Percentiles rank a stretch among this genome's conserved stretches.
phyloP scores from a whole-genome alignment of 2,329 filamentous ascomycete genomes.

The Scedosporium boydii region DNA sequence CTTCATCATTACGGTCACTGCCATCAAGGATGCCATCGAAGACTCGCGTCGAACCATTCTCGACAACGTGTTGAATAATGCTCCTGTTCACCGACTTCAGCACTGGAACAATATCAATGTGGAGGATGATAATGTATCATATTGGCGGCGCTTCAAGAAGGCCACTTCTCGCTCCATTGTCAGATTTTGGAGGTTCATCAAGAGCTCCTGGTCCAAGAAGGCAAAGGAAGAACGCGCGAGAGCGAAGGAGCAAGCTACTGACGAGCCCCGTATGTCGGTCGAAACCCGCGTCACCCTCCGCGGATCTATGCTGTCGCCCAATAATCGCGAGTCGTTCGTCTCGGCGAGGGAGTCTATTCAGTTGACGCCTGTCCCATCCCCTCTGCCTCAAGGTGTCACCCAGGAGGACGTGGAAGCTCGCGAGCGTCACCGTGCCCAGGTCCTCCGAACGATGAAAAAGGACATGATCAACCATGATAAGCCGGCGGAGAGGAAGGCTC shows the following conservation, averaged over 20 bases:
- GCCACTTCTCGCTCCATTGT: conserved; percentile 56
- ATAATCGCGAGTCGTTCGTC: conserved; percentile 40
- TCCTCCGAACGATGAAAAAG: conserved; percentile 36
- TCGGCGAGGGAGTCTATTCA: conserved; percentile 67
- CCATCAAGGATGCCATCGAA: conserved; percentile 90
- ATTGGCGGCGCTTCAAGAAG: conserved; percentile 89
- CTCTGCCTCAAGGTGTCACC: conserved; percentile 43
- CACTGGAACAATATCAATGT: conserved; percentile 93
- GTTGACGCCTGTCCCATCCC: conserved; percentile 91
- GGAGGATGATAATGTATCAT: conserved; percentile 71
- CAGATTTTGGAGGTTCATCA: conserved; percentile 38
- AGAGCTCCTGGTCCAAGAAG: conserved; percentile 41
- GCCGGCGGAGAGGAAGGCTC: conserved; percentile 57
- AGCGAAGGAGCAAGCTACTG: conserved; percentile 29
- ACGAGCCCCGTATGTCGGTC: conserved; percentile 53
- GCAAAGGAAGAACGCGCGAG: conserved; percentile 37
- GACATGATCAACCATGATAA: conserved; percentile 65
- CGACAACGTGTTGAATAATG: conserved; percentile 93
- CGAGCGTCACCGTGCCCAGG: conserved; percentile 18
- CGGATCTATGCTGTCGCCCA: conserved; percentile 36
- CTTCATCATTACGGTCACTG: conserved; percentile 79
- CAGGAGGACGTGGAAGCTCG: conserved; percentile 24
- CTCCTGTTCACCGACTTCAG: conserved; percentile 79
- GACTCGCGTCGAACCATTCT: conserved; percentile 87
- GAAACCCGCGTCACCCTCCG: conserved; percentile 27